These are phyloP conservation scores for Globisporangium mamillatum DNA, from an alignment of 352 stramenopile genomes.

Conservation along the genomic window DNA sequence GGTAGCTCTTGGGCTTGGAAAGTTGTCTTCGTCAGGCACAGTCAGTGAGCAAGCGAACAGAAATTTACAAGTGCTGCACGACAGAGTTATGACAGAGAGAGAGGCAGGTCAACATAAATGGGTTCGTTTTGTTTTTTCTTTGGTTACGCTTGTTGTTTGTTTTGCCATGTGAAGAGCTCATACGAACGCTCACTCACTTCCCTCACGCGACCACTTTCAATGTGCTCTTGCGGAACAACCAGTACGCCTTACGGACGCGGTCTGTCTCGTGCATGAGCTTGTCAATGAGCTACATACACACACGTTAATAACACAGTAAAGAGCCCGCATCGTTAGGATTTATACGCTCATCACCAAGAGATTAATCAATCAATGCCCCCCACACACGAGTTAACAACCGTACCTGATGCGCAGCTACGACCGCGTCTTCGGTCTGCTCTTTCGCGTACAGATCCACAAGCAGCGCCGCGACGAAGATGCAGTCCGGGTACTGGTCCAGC, in stretches of 20 bases:
- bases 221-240: slow-evolving; percentile 57
- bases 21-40: neutral
- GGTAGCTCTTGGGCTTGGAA: neutral
- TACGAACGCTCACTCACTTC: slow-evolving; percentile 13
- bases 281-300: slow-evolving; percentile 43
- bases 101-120: slow-evolving; percentile 15
- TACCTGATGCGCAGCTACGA: slow-evolving; percentile 43
- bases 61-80: neutral
- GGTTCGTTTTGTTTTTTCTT: slow-evolving; percentile 11
- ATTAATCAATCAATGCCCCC: neutral
- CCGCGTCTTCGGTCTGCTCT: slow-evolving; percentile 37
- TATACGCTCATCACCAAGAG: neutral
- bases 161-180: slow-evolving; percentile 5
- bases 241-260: slow-evolving; percentile 68
- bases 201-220: slow-evolving; percentile 27
- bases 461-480: slow-evolving; percentile 67
- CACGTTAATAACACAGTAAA: neutral
- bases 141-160: neutral
- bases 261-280: slow-evolving; percentile 76
- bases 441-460: slow-evolving; percentile 71
- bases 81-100: neutral
- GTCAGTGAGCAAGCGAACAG: neutral
- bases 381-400: neutral
- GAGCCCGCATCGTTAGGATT: neutral
- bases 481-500: slow-evolving; percentile 42